Base-by-base conservation (phyloP, 768 basidiomycete species). In the Termitomyces sp. region DNA sequence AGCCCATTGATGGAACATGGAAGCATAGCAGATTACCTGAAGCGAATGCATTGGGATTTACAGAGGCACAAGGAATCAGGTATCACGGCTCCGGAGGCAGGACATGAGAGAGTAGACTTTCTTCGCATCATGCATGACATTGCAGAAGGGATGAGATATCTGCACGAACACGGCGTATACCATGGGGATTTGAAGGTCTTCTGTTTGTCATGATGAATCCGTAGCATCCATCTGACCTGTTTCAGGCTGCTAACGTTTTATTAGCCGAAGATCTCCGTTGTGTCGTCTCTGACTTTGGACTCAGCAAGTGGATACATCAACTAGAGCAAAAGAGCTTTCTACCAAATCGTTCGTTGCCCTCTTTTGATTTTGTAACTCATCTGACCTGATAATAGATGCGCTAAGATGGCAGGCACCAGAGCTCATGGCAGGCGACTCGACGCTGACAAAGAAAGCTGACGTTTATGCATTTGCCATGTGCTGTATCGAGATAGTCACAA, bases 141-240 rank as follows among this genome's bases (percentile, higher is more conserved):
- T 59, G 84, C 88, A 17, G 77, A 80, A 59, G 91, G 90, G 7
- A 90, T 94, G 90, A 78, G 81, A 47, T 92, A 92, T 68, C 69
- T 94, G 56, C 91, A 94, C 68, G 63, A 69, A 6, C 68, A 78
- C 53, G 84, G 80, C 6, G 78, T 92, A 1, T 66, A 89, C 55
- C 91, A 94, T 65, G 90, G 90, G 2, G 88, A 92, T 69, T 74
- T 93, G 53, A 92, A 91, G 78, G 89, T 86, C 37, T 57, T 74
- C 62, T 16, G 44, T 42, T 37, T 25, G 34, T 49, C 42, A 37
- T 23, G 29, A 52, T n/a, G 38, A 3, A 16, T 17, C 2, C 25
- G 14, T 17, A 23, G 4, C 14, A 27, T 49, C 12, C 8, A 38
- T 35, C 8, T 10, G 17, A 9, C 41, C 29, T 29, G n/a, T 19